Conservation (phyloP, 2,329 filamentous ascomycete genomes). For the Davidsoniella eucalypti region DNA sequence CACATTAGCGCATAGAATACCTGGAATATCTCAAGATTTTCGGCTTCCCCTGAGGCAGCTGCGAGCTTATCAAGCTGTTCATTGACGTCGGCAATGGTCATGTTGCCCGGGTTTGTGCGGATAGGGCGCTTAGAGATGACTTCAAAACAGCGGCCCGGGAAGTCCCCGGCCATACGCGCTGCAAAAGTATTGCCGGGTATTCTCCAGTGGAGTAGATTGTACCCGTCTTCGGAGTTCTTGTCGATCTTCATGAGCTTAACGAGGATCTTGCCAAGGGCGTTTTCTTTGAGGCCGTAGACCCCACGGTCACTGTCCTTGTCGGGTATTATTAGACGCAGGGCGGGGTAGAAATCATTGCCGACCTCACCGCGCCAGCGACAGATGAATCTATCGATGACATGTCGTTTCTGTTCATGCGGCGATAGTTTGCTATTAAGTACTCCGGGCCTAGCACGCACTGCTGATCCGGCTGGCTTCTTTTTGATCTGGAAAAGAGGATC, state of each 20-base stretch:
- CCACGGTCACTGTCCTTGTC: slow-evolving; percentile 84
- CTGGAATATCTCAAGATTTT: slow-evolving; percentile 66
- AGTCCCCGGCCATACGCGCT: slow-evolving; percentile 65
- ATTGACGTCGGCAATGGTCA: slow-evolving; percentile 85
- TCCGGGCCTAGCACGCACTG: slow-evolving; percentile 40
- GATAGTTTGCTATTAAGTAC: slow-evolving; percentile 42
- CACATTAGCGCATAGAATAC: slow-evolving; percentile 86
- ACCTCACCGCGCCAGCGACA: slow-evolving; percentile 74
- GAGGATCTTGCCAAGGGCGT: slow-evolving; percentile 73
- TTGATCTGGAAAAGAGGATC: slow-evolving; percentile 65
- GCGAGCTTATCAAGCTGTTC: slow-evolving; percentile 65
- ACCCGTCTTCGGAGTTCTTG: slow-evolving; percentile 75
- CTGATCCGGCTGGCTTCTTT: slow-evolving; percentile 49
- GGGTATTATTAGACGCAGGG: slow-evolving; percentile 76
- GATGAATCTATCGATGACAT: slow-evolving; percentile 77
- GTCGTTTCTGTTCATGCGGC: slow-evolving; percentile 61
- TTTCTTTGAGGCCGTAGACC: slow-evolving; percentile 91
- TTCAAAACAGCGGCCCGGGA: slow-evolving; percentile 76
- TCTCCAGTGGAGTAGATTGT: slow-evolving; percentile 82
- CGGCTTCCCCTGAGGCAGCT: slow-evolving; percentile 58
- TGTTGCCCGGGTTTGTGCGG: slow-evolving; percentile 52
- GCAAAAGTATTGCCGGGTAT: slow-evolving; percentile 53
- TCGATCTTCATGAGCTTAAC: slow-evolving; percentile 87
- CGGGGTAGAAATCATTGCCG: slow-evolving; percentile 84
- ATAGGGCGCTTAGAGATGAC: slow-evolving; percentile 72